Conservation (phyloP, 129 eudicot species). For the Gnaphalium uliginosum region DNA sequence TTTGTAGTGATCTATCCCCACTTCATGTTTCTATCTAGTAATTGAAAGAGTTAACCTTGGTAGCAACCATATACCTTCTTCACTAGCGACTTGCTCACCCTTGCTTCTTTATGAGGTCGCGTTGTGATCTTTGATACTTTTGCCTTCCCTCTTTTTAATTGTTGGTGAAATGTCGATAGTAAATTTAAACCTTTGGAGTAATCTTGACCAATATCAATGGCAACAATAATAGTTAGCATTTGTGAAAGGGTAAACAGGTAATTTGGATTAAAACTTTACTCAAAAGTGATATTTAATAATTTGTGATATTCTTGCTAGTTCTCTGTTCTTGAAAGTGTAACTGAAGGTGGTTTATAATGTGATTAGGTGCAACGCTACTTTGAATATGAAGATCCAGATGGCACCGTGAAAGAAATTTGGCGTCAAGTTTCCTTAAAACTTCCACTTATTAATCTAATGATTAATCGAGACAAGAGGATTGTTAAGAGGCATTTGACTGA, state of each 20-base stretch:
- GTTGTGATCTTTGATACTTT: neutral
- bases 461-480: conserved; percentile 82
- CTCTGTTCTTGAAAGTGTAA: neutral
- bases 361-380: conserved; percentile 75
- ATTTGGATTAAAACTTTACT: neutral
- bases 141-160: neutral
- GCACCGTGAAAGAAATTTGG: conserved; percentile 89
- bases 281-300: neutral
- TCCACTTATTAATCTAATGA: conserved; percentile 78
- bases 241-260: neutral
- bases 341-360: conserved; percentile 21
- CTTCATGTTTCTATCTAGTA: neutral
- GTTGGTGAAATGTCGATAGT: neutral
- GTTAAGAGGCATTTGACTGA: conserved; percentile 61
- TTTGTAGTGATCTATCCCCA: neutral
- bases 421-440: conserved; percentile 83
- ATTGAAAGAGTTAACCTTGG: no score
- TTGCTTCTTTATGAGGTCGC: neutral
- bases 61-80: neutral
- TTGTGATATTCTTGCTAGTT: conserved; percentile 5
- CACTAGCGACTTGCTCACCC: neutral
- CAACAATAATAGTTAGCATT: neutral
- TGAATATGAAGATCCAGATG: conserved; percentile 89
- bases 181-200: neutral
- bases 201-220: conserved; percentile 1